These are phyloP conservation scores for Pseudonitzschia pungens DNA, from an alignment of 108 stramenopile genomes.

Conservation along the genomic window DNA sequence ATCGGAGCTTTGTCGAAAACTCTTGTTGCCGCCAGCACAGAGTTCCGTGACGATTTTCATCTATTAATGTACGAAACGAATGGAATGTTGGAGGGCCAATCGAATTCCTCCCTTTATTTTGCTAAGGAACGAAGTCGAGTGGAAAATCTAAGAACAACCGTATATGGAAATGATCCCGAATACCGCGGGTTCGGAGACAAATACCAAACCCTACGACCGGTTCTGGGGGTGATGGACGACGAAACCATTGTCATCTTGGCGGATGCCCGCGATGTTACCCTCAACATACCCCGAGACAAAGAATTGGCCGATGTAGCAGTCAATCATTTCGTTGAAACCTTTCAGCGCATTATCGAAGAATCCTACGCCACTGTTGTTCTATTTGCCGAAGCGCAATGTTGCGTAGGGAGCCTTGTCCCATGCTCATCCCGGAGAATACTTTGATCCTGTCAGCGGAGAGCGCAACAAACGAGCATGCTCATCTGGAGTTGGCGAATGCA, in stretches of 20 bases:
- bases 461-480: constrained; percentile 17
- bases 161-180: neutral
- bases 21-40: neutral
- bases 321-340: constrained; percentile 8
- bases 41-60: constrained; percentile 5
- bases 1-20: neutral
- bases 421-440: constrained; percentile 14
- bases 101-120: neutral
- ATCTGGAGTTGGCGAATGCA: constrained; percentile 9
- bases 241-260: constrained; percentile 9
- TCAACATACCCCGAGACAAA: constrained; percentile 17
- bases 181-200: constrained; percentile 20
- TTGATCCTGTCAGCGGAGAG: constrained; percentile 16
- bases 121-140: constrained; percentile 11
- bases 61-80: constrained; percentile 18
- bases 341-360: constrained; percentile 1
- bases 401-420: constrained; percentile 21
- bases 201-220: constrained; percentile 10
- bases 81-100: neutral
- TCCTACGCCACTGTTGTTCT: constrained; percentile 6
- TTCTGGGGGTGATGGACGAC: neutral
- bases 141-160: constrained; percentile 1
- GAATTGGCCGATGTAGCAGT: constrained; percentile 3
- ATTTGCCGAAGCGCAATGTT: constrained; percentile 21
- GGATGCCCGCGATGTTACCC: constrained; percentile 17